Conservation (phyloP, 2,329 filamentous ascomycete genomes). For the Aurifilum marmelostoma region DNA sequence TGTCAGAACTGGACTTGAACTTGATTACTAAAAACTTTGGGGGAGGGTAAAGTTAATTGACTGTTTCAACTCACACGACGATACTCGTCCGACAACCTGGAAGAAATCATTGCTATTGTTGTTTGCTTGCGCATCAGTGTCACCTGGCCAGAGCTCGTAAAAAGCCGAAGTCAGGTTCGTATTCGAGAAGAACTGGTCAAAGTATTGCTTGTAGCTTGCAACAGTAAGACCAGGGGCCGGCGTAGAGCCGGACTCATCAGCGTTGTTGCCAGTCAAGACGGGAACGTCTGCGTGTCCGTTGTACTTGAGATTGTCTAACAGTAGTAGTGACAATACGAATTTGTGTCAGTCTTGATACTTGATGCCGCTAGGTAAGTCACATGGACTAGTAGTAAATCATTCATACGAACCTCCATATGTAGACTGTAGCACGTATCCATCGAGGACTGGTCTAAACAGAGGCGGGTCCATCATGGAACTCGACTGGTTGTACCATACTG, state of each 20-base stretch:
- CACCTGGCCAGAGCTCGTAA: constrained; percentile 10
- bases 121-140: background rate
- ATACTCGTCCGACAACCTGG: constrained; percentile 1
- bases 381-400: background rate
- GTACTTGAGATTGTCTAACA: constrained; percentile 12
- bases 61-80: background rate
- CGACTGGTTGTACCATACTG: constrained; percentile 1
- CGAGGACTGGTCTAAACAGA: constrained; percentile 15
- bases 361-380: background rate
- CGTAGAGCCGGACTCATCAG: constrained; percentile 4
- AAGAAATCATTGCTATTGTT: constrained; percentile 9
- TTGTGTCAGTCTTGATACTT: background rate
- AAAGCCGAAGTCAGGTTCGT: constrained; percentile 2
- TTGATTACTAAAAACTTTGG: background rate
- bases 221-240: background rate
- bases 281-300: constrained; percentile 6
- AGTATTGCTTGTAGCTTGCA: constrained; percentile 6
- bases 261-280: constrained; percentile 2
- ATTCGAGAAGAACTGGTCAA: constrained; percentile 13
- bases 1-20: background rate
- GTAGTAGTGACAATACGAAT: too few relatives aligned
- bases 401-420: constrained; percentile 15
- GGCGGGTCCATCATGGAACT: constrained; percentile 12
- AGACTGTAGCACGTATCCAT: constrained; percentile 20
- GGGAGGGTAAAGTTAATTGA: too few relatives aligned